Base-by-base conservation (phyloP, 1,284 basidiomycete genomes). In the Marasmius sp. region DNA sequence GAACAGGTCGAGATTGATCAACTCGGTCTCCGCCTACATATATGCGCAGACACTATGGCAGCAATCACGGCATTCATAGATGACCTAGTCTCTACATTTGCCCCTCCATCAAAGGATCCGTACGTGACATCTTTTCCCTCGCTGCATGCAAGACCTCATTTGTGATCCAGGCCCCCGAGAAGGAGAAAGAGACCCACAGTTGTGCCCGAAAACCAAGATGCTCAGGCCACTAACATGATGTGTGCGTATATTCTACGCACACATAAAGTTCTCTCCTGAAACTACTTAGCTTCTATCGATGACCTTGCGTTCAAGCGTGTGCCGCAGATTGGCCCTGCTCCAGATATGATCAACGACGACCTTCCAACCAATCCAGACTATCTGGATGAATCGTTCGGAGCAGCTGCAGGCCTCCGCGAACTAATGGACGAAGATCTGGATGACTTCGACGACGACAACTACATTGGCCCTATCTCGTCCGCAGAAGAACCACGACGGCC, bases 261-360 rank as follows among this genome's bases (percentile, higher is more conserved):
- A 22, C 10, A 57, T 58, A 11, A 47, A 6, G 38, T 20, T 12
- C 49, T 6, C 27, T 16, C 64, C 67, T 43, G 69, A 48, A 57
- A 56, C 49, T 33, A 50, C 48, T 39, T 69, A 92, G 92, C 85
- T 58, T 93, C 92, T 16, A 77, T 98, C 33, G 95, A 97, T 62
- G 89, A 96, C 61, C 74, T 91, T 41, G 93, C 95, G 0, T 98
- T 97, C 76, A 83, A 78, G 55, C 79, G 80, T 22, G 72, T 88
- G 6, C 91, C 92, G 0, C 89, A 94, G 64, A 79, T 92, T 58
- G 90, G 90, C 6, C 84, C 87, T 5, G 83, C 87, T 4, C 88
- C 93, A 3, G 96, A 98, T 73, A 89, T 98, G 85, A 90, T 98
- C 53, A 81, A 84, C 48, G 97, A 98, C 70, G 95, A 98, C 71